phyloP scores from a whole-genome alignment of 345 rosid species.

The Draba incana region DNA sequence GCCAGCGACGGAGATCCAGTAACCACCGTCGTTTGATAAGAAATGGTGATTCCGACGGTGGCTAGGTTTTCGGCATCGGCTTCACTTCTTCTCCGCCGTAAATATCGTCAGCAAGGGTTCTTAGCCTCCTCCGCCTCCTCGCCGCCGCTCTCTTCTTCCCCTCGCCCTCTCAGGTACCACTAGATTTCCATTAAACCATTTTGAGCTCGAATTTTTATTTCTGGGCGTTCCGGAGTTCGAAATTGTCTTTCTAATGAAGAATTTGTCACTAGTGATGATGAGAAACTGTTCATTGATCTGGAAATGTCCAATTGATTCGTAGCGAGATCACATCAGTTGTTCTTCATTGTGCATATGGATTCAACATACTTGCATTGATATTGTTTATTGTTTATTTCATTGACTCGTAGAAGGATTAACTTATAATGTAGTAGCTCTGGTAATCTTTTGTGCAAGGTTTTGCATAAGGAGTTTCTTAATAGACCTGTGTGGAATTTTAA shows the following conservation, averaged over 20 bases:
- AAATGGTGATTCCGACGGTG: conserved; percentile 39
- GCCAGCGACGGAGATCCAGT: background rate
- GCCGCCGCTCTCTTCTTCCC: background rate
- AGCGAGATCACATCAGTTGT: too few species aligned
- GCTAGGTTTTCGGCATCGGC: conserved; percentile 44
- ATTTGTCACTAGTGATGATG: background rate
- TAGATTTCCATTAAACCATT: conserved; percentile 18
- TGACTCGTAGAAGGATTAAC: conserved; percentile 26
- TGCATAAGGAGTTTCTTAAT: conserved; percentile 39
- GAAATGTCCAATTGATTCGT: background rate
- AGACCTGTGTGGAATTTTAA: conserved; percentile 9
- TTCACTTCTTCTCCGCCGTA: conserved; percentile 30
- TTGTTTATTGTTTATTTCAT: background rate
- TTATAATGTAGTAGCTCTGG: conserved; percentile 59
- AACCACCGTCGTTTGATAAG: conserved; percentile 16
- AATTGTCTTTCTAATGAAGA: background rate
- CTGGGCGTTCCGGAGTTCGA: background rate
- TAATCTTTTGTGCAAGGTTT: conserved; percentile 65
- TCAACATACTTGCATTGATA: background rate
- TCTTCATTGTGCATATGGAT: too few species aligned
- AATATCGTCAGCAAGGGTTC: conserved; percentile 31
- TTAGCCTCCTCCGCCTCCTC: conserved; percentile 15
- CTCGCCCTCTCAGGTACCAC: conserved; percentile 44
- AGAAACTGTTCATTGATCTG: background rate
- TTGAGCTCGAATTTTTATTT: conserved; percentile 14